A percentile compares a stretch with the other conserved stretches of the same genome.
These are phyloP conservation scores for Candida boleticola DNA, from an alignment of 805 yeast species.

Conservation along the genomic window DNA sequence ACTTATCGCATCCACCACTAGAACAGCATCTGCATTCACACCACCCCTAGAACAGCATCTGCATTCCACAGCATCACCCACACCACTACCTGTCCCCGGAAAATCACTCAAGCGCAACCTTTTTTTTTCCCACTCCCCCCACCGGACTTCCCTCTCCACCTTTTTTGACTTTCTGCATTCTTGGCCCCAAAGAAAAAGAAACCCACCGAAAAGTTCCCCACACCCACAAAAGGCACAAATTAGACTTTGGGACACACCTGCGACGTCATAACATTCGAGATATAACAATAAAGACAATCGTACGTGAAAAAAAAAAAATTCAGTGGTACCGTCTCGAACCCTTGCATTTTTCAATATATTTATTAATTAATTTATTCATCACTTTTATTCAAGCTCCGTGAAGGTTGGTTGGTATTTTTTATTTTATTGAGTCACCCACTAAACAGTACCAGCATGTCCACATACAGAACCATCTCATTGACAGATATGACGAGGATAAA, in stretches of 20 bases:
- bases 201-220: background rate
- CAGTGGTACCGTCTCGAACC: no score
- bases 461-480: conserved; percentile 1
- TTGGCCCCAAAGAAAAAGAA: background rate
- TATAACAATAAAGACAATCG: background rate
- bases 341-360: no score
- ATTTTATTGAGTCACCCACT: background rate
- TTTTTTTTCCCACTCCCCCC: background rate
- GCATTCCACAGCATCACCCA: no score
- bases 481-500: conserved; percentile 1
- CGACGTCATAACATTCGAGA: background rate
- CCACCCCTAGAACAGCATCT: background rate
- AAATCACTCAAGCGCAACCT: background rate
- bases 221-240: background rate
- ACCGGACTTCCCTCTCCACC: background rate
- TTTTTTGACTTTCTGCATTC: background rate
- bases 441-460: background rate
- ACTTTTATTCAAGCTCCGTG: no score
- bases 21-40: background rate
- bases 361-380: background rate
- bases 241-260: background rate
- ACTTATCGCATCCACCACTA: no score
- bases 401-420: no score
- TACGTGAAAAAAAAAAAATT: no score
- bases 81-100: no score